Evolutionary conservation across 208 protist genomes (phyloP).

Genomic region (Wallacemonas sp.): DNA sequence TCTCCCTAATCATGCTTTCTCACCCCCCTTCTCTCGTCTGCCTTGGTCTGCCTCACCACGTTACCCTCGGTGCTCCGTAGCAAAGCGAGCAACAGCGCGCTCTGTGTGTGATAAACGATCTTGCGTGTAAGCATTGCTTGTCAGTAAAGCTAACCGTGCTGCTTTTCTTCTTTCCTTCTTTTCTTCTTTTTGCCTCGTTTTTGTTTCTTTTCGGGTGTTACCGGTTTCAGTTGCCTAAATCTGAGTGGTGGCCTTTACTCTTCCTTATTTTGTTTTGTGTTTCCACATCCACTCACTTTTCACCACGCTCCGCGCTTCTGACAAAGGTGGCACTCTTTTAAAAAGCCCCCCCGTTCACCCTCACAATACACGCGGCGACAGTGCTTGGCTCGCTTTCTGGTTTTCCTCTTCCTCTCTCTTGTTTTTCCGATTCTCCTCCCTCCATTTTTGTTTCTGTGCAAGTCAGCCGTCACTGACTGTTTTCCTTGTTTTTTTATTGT

Average conservation of each 20-base stretch:
- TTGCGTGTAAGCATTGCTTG: slow-evolving; percentile 1
- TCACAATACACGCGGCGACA: not conserved
- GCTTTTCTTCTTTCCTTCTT: not conserved
- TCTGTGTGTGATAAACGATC: no score
- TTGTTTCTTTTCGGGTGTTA: not conserved
- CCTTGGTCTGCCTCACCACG: no score
- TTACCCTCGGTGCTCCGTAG: no score
- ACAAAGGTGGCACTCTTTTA: no score
- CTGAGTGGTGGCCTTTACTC: no score
- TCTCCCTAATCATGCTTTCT: no score
- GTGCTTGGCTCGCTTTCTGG: not conserved
- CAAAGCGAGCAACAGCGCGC: no score
- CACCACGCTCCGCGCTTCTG: no score
- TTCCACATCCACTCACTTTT: not conserved
- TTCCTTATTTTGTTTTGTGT: not conserved
- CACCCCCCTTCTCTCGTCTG: no score
- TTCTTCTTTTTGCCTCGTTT: slow-evolving; percentile 1
- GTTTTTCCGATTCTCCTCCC: not conserved
- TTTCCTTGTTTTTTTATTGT: slow-evolving; percentile 13
- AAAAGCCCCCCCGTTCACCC: no score
- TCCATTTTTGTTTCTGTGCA: no score
- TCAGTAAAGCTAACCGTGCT: not conserved
- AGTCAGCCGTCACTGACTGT: no score
- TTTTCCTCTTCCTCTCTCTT: slow-evolving; percentile 1
- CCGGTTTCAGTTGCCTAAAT: not conserved